A percentile compares a stretch with the other conserved stretches of the same genome.
phyloP scores from a whole-genome alignment of 2,329 filamentous ascomycete species.

The Fusarium citri region DNA sequence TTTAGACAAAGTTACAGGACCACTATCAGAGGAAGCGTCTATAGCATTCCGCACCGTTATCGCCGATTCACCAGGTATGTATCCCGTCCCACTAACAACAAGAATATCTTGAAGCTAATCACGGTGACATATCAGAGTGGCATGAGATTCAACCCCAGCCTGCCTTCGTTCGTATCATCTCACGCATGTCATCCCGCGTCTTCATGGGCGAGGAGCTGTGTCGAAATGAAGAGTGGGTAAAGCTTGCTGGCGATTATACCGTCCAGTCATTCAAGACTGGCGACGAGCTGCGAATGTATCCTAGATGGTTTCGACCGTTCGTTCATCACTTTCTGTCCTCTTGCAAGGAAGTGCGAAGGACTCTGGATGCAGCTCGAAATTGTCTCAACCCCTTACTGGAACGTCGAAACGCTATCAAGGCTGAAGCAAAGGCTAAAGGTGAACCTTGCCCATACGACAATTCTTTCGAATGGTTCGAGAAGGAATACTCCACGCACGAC shows the following conservation, averaged over 20 bases:
- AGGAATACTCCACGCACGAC: conserved; percentile 51
- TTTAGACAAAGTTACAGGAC: not conserved
- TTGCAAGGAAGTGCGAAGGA: conserved; percentile 48
- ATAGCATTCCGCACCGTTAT: conserved; percentile 1
- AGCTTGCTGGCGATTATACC: conserved; percentile 59
- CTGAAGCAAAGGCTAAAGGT: not conserved
- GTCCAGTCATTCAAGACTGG: conserved; percentile 51
- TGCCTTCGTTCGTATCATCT: conserved; percentile 2
- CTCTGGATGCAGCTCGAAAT: conserved; percentile 45
- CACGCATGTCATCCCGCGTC: conserved; percentile 48
- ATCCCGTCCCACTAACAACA: not conserved
- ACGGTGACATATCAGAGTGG: not conserved
- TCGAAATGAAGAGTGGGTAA: conserved; percentile 59
- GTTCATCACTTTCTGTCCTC: conserved; percentile 57
- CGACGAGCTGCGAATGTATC: conserved; percentile 53
- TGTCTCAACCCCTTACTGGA: not conserved
- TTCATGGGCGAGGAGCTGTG: conserved; percentile 55
- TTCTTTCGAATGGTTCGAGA: conserved; percentile 67
- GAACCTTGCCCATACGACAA: conserved; percentile 47
- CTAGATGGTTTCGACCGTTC: conserved; percentile 58
- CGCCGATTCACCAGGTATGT: not conserved
- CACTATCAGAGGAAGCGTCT: not conserved
- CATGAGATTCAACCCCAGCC: not conserved
- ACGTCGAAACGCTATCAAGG: conserved; percentile 50
- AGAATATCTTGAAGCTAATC: too few species aligned